Evolutionary conservation across 2,329 filamentous ascomycete species (phyloP).

Genomic region (Fusarium gaditjirri): DNA sequence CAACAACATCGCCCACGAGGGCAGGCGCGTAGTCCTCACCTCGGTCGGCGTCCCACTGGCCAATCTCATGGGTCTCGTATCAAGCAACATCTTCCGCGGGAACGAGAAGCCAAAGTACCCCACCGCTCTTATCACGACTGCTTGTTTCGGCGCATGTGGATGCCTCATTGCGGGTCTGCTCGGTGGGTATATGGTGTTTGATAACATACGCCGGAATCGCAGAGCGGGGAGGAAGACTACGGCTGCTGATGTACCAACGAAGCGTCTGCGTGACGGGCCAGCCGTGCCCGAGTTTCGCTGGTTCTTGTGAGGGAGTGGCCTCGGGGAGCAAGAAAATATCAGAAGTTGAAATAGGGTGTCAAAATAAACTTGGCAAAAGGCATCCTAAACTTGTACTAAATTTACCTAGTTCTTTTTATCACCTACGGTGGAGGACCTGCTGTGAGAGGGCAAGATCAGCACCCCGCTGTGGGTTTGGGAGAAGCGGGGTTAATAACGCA

Average conservation of each 20-base stretch:
- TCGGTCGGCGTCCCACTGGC: slow-evolving; percentile 3
- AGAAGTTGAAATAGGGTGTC: too few species aligned
- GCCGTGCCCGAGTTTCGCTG: slow-evolving; percentile 18
- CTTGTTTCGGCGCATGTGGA: slow-evolving; percentile 71
- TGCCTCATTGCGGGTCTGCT: slow-evolving; percentile 64
- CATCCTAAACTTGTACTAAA: too few species aligned
- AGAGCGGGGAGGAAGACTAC: slow-evolving; percentile 13
- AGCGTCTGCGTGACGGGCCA: slow-evolving; percentile 6
- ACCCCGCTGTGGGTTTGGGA: not conserved
- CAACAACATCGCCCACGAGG: not conserved
- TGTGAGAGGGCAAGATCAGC: not conserved
- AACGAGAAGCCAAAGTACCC: slow-evolving; percentile 74
- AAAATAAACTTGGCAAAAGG: too few species aligned
- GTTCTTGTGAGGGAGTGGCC: not conserved
- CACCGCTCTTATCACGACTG: slow-evolving; percentile 72
- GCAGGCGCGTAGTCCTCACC: not conserved
- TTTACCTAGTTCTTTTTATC: too few species aligned
- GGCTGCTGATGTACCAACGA: slow-evolving; percentile 1
- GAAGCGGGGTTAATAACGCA: not conserved
- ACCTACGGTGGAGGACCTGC: too few species aligned
- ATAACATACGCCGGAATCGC: slow-evolving; percentile 48
- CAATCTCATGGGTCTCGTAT: slow-evolving; percentile 63
- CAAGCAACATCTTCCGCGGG: slow-evolving; percentile 73
- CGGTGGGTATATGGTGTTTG: slow-evolving; percentile 70
- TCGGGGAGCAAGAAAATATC: too few species aligned